Evolutionary conservation across 2,329 filamentous ascomycete species (phyloP), one percentile per base, ranked within the genome.

Genomic region (Plenodomus lindquistii): DNA sequence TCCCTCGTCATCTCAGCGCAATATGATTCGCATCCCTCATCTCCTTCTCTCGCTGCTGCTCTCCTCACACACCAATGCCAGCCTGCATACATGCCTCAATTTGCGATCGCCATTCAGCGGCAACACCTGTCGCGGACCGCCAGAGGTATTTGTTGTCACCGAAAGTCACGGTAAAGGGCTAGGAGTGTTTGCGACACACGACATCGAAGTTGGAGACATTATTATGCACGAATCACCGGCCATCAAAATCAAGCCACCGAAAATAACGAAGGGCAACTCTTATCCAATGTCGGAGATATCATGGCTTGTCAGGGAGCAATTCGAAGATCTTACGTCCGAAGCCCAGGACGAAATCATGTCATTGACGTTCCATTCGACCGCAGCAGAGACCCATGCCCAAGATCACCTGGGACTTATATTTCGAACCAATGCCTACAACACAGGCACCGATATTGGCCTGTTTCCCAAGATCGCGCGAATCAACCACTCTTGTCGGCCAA

Each of bases 191-290:
- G 75, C 75, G 2, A 59, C 60, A 1, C 56, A 55, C 10, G 46
- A 54, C n/a, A 70, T 79, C 13, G 62, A 69, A 13, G 52, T 62
- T 10, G 74, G 75, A 27, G 71, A 72, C 10, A 63, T 69, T 29
- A 66, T 78, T 35, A 65, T 78, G 47, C 62, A 63, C 20, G 76
- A 78, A 54, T 47, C 60, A 6, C 74, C 75, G 0, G 57, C 73
- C 17, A 58, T 78, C 8, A 63, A 55, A 2, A 65, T 72, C 11
- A 37, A 47, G 8, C 67, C 65, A 8, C 67, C 69, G 2, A 48
- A 57, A 13, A 55, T 66, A 29, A 53, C 55, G 1, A 63, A 60
- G 27, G 66, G 65, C 11, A 44, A 55, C 1, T 60, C 62, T 11
- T 70, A 71, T 35, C 60, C 61, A 2, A 59, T 67, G 44, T 48